Evolutionary conservation across 2,329 filamentous ascomycete genomes (phyloP).

Genomic region (Fusarium duplospermum): DNA sequence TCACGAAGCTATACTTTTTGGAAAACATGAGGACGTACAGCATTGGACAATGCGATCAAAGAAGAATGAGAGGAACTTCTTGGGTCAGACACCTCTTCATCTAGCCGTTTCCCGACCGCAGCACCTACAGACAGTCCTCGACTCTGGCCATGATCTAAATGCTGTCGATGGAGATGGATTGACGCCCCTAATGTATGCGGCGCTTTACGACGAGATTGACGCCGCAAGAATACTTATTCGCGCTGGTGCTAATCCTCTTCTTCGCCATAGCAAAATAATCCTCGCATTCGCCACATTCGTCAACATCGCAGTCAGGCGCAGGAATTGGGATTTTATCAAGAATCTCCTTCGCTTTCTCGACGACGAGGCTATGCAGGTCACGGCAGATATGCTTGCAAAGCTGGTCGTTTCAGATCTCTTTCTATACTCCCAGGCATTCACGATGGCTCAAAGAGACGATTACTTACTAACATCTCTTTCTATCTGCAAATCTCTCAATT

Average conservation of each 20-base stretch:
- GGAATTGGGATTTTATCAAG: neutral
- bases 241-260: neutral
- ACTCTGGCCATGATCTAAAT: neutral
- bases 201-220: neutral
- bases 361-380: neutral
- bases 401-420: neutral
- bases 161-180: neutral
- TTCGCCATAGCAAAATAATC: neutral
- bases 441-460: accelerated
- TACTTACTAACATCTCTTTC: neutral
- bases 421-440: accelerated
- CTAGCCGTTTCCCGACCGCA: neutral
- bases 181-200: conserved; percentile 13
- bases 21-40: neutral
- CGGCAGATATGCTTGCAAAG: neutral
- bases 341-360: neutral
- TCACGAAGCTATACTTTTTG: neutral
- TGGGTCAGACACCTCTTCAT: neutral
- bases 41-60: neutral
- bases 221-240: neutral
- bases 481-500: neutral
- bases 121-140: neutral
- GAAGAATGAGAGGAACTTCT: neutral
- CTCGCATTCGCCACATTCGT: neutral
- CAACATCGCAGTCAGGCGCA: neutral